Conservation (phyloP, 176 grass and related monocot species). For the Aegilops tauschii region DNA sequence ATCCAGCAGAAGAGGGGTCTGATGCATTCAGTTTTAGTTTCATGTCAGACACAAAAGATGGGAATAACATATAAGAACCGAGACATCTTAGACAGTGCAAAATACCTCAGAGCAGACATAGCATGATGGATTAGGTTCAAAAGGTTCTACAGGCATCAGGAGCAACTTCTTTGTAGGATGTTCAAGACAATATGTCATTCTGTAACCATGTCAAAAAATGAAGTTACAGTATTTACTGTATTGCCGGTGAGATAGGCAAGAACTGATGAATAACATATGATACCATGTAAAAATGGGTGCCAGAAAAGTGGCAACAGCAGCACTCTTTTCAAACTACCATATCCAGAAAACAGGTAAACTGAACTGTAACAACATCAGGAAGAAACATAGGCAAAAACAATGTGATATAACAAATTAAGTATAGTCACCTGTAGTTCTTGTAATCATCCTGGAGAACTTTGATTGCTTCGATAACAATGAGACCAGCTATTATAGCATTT, state of each 20-base stretch:
- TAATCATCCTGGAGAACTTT: conserved; percentile 84
- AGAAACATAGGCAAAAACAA: not conserved
- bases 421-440: conserved; percentile 61
- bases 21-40: conserved; percentile 34
- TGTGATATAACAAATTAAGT: conserved; percentile 4
- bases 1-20: conserved; percentile 82
- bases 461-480: conserved; percentile 97
- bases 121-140: conserved; percentile 90
- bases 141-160: conserved; percentile 91
- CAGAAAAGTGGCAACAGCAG: not conserved
- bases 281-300: not conserved
- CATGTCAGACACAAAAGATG: conserved; percentile 11
- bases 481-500: conserved; percentile 93
- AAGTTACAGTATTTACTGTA: conserved; percentile 8
- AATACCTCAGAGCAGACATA: conserved; percentile 99
- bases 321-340: not conserved
- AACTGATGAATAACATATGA: not conserved
- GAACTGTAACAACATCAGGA: not conserved
- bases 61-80: conserved; percentile 7
- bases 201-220: conserved; percentile 30
- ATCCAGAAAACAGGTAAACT: conserved; percentile 14
- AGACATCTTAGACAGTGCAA: not conserved
- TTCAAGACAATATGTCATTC: conserved; percentile 99
- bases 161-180: conserved; percentile 92
- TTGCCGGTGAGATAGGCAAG: not conserved